Evolutionary conservation across 306 rosid species (phyloP).

Genomic region (Coriaria nepalensis): DNA sequence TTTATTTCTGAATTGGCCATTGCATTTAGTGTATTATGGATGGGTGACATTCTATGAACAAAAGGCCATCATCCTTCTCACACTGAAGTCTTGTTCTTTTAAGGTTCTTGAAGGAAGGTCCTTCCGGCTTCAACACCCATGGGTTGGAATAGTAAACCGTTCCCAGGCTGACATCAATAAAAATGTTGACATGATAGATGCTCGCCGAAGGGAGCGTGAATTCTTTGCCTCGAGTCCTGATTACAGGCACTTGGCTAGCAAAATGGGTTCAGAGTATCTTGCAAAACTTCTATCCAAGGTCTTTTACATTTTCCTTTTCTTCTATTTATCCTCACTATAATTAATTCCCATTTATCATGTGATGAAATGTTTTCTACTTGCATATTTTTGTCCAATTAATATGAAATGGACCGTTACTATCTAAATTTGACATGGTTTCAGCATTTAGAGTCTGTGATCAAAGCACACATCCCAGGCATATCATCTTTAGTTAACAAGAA

Average conservation of each 20-base stretch:
- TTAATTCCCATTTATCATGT: too few species aligned
- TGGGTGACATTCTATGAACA: too few species aligned
- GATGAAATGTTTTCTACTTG: not conserved
- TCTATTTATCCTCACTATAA: too few species aligned
- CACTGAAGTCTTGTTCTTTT: not conserved
- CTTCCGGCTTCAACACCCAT: constrained; percentile 35
- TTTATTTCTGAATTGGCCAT: too few species aligned
- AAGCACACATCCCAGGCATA: constrained; percentile 33
- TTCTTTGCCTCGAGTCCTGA: constrained; percentile 28
- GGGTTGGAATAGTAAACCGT: constrained; percentile 50
- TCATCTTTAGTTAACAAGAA: constrained; percentile 25
- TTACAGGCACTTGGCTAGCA: constrained; percentile 28
- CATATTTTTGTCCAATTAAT: not conserved
- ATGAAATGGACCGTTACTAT: not conserved
- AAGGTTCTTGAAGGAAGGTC: constrained; percentile 47
- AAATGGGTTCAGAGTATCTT: constrained; percentile 46
- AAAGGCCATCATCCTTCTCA: not conserved
- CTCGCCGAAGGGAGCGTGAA: constrained; percentile 32
- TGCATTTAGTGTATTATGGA: too few species aligned
- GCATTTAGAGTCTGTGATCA: constrained; percentile 41
- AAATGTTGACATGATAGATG: constrained; percentile 34
- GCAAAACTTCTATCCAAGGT: constrained; percentile 46
- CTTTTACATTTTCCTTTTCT: not conserved
- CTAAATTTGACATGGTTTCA: constrained; percentile 18
- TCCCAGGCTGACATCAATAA: constrained; percentile 41